phyloP scores from a whole-genome alignment of 345 rosid species.

The Linum usitatissimum region DNA sequence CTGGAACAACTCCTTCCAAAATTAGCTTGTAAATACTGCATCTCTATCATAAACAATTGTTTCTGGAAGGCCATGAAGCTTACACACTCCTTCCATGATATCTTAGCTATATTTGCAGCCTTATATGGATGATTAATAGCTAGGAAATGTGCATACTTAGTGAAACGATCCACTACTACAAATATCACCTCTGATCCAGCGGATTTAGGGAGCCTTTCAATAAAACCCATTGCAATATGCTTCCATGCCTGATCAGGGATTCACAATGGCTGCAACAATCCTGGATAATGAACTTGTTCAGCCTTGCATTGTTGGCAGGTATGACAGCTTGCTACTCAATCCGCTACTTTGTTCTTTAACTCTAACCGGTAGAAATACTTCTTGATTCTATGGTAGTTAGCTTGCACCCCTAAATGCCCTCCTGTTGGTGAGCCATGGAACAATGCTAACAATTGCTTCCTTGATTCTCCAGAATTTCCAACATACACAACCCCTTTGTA shows the following conservation, averaged over 20 bases:
- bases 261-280: background rate
- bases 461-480: too few species aligned
- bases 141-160: background rate
- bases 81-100: background rate
- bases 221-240: background rate
- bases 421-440: background rate
- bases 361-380: background rate
- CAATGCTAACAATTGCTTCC: too few species aligned
- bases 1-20: background rate
- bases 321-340: background rate
- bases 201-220: background rate
- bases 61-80: too few species aligned
- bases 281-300: background rate
- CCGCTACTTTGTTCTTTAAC: background rate
- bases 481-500: too few species aligned
- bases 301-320: background rate
- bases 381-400: background rate
- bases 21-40: background rate
- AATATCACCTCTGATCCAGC: background rate
- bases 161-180: background rate
- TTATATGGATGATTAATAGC: background rate
- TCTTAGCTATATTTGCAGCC: background rate
- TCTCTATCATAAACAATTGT: background rate
- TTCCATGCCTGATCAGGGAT: background rate
- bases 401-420: background rate